Percentiles rank a stretch among this genome's conserved stretches.
phyloP scores from a whole-genome alignment of 2,329 filamentous ascomycete species.

The Sporothrix dimorphospora region DNA sequence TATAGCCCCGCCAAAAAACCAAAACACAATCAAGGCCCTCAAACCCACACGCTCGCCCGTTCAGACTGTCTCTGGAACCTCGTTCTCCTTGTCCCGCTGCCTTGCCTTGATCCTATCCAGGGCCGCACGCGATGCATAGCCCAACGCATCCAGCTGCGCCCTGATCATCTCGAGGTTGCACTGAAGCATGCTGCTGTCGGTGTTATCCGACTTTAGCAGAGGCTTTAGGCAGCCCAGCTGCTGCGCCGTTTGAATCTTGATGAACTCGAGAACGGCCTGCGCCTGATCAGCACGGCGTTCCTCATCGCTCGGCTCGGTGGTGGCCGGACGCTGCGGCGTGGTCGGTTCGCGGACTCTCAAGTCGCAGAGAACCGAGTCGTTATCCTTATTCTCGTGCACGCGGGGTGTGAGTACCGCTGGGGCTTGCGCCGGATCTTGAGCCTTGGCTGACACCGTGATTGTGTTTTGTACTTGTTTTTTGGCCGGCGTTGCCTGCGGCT shows the following conservation, averaged over 20 bases:
- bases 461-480: not conserved
- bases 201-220: not conserved
- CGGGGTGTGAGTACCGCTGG: not conserved
- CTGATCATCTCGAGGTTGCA: not conserved
- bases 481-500: not conserved
- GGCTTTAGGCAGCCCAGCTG: not conserved
- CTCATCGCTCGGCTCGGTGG: not conserved
- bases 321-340: not conserved
- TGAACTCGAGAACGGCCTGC: not conserved
- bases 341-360: not conserved
- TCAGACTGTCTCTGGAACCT: not conserved
- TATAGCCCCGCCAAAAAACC: not conserved
- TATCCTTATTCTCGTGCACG: not conserved
- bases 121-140: not conserved
- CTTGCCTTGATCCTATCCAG: not conserved
- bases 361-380: not conserved
- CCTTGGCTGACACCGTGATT: not conserved
- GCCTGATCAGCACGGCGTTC: not conserved
- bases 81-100: not conserved
- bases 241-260: not conserved
- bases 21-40: not conserved
- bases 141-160: conserved; percentile 4
- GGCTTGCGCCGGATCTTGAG: not conserved
- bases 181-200: not conserved
- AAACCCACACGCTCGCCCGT: not conserved